Conservation (phyloP, 2,329 filamentous ascomycete species). For the Trichoderma sp. region DNA sequence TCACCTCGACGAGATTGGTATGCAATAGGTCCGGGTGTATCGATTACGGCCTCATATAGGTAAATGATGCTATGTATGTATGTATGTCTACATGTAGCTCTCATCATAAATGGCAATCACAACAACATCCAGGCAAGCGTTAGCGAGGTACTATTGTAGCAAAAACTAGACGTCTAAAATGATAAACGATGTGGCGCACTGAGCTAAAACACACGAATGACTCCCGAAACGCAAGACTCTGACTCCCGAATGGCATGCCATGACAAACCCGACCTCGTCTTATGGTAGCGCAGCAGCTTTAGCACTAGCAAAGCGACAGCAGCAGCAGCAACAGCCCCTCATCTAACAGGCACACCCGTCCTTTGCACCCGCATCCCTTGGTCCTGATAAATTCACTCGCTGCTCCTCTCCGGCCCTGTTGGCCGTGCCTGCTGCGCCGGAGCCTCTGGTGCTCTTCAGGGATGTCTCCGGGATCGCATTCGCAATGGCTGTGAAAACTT, state of each 20-base stretch:
- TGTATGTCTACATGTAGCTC: too few relatives aligned
- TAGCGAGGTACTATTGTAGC: slow-evolving; percentile 18
- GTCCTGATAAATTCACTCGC: slow-evolving; percentile 79
- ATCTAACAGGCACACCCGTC: slow-evolving; percentile 84
- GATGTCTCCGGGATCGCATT: slow-evolving; percentile 98
- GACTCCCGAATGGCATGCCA: slow-evolving; percentile 30
- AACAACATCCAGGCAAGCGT: not conserved
- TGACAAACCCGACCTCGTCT: slow-evolving; percentile 27
- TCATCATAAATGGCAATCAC: not conserved
- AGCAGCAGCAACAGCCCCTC: not conserved
- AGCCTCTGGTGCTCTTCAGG: slow-evolving; percentile 82
- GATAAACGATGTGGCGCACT: slow-evolving; percentile 25
- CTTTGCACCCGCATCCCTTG: slow-evolving; percentile 74
- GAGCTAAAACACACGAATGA: slow-evolving; percentile 26
- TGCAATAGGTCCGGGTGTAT: not conserved
- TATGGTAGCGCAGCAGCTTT: slow-evolving; percentile 20
- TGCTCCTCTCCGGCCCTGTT: slow-evolving; percentile 66
- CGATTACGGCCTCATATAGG: not conserved
- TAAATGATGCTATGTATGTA: not conserved
- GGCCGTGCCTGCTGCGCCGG: slow-evolving; percentile 62
- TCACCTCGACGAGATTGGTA: not conserved
- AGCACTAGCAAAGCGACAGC: not conserved
- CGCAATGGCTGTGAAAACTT: slow-evolving; percentile 97
- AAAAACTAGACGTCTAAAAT: slow-evolving; percentile 24
- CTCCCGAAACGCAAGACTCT: slow-evolving; percentile 27